Evolutionary conservation across 2,329 filamentous ascomycete species (phyloP), one percentile per base, ranked within the genome.

Genomic region (Lachnellula hyalina): DNA sequence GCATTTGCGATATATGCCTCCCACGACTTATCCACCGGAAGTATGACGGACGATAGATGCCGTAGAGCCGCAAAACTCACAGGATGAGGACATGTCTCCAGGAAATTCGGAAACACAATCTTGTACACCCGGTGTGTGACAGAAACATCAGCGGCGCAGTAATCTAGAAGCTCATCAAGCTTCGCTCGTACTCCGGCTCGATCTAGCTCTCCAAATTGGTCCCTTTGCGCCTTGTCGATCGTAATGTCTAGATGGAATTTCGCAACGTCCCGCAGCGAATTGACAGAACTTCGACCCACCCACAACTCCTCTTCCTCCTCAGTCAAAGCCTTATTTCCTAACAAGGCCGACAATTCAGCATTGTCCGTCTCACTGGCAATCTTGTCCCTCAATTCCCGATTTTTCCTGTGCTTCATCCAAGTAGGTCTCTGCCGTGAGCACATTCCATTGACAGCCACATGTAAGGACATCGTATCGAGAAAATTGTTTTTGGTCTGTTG

Each of bases 401-500:
- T 90, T 74, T 99, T 99, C 69, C 90, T 89, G 71, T 96, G 90
- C 70, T 90, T 95, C 86, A 96, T 91, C 94, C 94, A 99, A 0
- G 90, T 96, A 8, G 95, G 94, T 49, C 94, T 83, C 71, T 99
- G 94, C 61, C 89, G 86, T 21, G 94, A 97, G 72, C 94, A 99
- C 94, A 99, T 99, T 59, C 94, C 94, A 68, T 99, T 99, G 23
- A 96, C 93, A 2, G 95, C 95, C 7, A 96, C 93, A 69, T 99
- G 94, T 19, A 99, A 76, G 1, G 93, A 97, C 94, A 99, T 99
- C 32, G 94, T 99, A 70, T 99, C 94, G 50, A 99, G 73, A 68
- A 96, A 99, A 44, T 83, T 87, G 63, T 91, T 97, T 40, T 84
- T 83, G 1, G 90, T 87, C 70, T 96, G 93, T 52, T 83, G 77